Evolutionary conservation across 805 yeast genomes (phyloP).

Genomic region (Vanderwaltozyma tropicalis): DNA sequence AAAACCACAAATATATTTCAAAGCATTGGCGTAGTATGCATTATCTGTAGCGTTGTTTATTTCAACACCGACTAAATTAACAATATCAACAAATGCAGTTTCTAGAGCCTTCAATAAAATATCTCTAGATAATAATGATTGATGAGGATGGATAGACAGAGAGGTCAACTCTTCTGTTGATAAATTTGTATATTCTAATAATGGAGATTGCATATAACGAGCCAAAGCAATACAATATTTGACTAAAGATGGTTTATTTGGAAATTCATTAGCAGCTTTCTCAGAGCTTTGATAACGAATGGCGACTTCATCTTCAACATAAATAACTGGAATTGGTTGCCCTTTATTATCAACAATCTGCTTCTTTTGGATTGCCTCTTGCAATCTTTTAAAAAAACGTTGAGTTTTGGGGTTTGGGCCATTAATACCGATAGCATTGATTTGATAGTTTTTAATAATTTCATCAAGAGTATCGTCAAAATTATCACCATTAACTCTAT

Average conservation of each 20-base stretch:
- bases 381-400: slow-evolving; percentile 47
- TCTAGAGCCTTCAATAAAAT: slow-evolving; percentile 56
- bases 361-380: slow-evolving; percentile 46
- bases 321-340: slow-evolving; percentile 56
- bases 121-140: slow-evolving; percentile 57
- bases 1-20: slow-evolving; percentile 79
- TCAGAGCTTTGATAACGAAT: slow-evolving; percentile 72
- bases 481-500: slow-evolving; percentile 38
- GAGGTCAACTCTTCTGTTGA: slow-evolving; percentile 59
- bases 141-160: slow-evolving; percentile 61
- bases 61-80: slow-evolving; percentile 87
- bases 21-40: slow-evolving; percentile 53
- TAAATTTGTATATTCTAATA: slow-evolving; percentile 76
- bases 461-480: slow-evolving; percentile 56
- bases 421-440: slow-evolving; percentile 84
- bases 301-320: slow-evolving; percentile 91
- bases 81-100: slow-evolving; percentile 78
- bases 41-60: slow-evolving; percentile 77
- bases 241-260: slow-evolving; percentile 71
- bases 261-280: slow-evolving; percentile 66
- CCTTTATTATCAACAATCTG: slow-evolving; percentile 45
- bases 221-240: slow-evolving; percentile 85
- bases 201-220: slow-evolving; percentile 86
- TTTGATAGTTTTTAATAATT: slow-evolving; percentile 53
- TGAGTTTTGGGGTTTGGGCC: slow-evolving; percentile 75